Percentiles rank a stretch among this genome's conserved stretches.
These are phyloP conservation scores for Astragalus membranaceus DNA, from an alignment of 306 rosid genomes.

Conservation along the genomic window DNA sequence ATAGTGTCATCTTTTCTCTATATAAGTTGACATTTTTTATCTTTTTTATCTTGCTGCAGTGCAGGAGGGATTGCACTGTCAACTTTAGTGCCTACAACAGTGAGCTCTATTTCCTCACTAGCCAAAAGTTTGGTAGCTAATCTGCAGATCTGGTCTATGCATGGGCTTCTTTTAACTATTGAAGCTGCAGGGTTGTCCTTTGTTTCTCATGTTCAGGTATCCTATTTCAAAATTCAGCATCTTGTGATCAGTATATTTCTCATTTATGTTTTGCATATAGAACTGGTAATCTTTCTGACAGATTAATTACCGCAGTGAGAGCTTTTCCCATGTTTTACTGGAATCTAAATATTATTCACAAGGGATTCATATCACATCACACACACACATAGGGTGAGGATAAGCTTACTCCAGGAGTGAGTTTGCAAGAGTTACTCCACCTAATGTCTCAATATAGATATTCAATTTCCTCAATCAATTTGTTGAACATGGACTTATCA, in stretches of 20 bases:
- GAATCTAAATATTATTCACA: background rate
- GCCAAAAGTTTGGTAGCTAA: slow-evolving; percentile 74
- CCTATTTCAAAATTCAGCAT: slow-evolving; percentile 9
- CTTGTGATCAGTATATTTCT: slow-evolving; percentile 14
- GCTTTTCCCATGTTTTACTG: background rate
- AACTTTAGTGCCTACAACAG: slow-evolving; percentile 90
- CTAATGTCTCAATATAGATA: no score
- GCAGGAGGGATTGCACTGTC: slow-evolving; percentile 99
- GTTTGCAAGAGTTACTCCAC: no score
- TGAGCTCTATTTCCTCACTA: slow-evolving; percentile 71
- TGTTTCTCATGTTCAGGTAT: slow-evolving; percentile 97
- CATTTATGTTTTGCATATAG: background rate
- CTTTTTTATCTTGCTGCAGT: slow-evolving; percentile 56
- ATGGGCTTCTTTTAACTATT: slow-evolving; percentile 90
- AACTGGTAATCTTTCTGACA: slow-evolving; percentile 12
- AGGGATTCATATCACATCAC: background rate
- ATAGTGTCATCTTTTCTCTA: background rate
- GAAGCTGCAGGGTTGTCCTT: slow-evolving; percentile 98
- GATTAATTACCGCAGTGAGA: slow-evolving; percentile 6
- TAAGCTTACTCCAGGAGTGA: no score
- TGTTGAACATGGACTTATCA: no score
- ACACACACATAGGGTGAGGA: no score
- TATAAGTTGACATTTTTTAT: slow-evolving; percentile 16
- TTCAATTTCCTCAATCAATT: no score
- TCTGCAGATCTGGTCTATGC: slow-evolving; percentile 96